A percentile compares a stretch with the other conserved stretches of the same genome.
Conservation (phyloP, 2,329 filamentous ascomycete genomes). For the Talaromyces sp. region DNA sequence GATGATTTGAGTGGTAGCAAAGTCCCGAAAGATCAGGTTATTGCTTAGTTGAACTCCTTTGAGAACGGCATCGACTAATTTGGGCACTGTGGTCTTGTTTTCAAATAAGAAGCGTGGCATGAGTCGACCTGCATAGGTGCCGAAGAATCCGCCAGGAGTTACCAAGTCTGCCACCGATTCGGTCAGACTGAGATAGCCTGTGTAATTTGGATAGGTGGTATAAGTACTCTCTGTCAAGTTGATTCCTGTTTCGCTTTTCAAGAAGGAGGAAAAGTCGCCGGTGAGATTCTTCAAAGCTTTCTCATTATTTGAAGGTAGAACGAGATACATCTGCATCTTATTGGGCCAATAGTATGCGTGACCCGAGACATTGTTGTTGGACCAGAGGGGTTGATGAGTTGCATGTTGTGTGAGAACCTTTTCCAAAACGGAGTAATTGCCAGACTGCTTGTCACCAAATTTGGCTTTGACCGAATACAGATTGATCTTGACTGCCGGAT, state of each 20-base stretch:
- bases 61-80: conserved; percentile 6
- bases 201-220: conserved; percentile 7
- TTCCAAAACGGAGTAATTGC: conserved; percentile 3
- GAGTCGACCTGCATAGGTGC: conserved; percentile 10
- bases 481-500: conserved; percentile 11
- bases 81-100: not conserved
- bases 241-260: conserved; percentile 2
- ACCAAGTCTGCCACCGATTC: conserved; percentile 2
- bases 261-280: conserved; percentile 1
- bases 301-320: conserved; percentile 7
- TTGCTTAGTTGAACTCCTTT: conserved; percentile 1
- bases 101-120: conserved; percentile 4
- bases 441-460: not conserved
- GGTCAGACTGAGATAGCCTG: conserved; percentile 7
- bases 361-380: conserved; percentile 6
- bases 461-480: conserved; percentile 8
- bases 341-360: conserved; percentile 12
- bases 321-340: not conserved
- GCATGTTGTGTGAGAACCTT: conserved; percentile 10
- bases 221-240: conserved; percentile 2
- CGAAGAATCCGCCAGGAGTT: conserved; percentile 11
- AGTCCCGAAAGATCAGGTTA: not conserved
- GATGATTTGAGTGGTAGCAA: conserved; percentile 7
- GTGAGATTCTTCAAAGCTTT: conserved; percentile 3
- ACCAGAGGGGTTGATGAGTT: conserved; percentile 7